Evolutionary conservation across 2,329 filamentous ascomycete genomes (phyloP).

Genomic region (Arthroderma sp.): DNA sequence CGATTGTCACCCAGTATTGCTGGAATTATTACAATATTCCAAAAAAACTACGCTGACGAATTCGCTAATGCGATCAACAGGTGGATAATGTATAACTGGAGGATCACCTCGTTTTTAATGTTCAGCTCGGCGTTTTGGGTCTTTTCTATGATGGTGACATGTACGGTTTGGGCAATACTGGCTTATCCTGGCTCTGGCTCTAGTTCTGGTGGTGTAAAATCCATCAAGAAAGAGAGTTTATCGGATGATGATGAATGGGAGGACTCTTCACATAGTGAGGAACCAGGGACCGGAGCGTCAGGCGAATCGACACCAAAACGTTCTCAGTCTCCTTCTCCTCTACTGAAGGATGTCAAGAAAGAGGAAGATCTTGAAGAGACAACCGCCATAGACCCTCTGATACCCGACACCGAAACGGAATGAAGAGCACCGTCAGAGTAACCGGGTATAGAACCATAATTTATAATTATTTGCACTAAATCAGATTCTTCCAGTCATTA

Average conservation of each 20-base stretch:
- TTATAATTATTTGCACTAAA: too few species aligned
- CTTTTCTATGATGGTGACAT: constrained; percentile 56
- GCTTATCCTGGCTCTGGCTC: constrained; percentile 19
- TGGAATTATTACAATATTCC: background rate
- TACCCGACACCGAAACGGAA: too few species aligned
- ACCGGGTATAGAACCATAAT: too few species aligned
- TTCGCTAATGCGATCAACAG: constrained; percentile 21
- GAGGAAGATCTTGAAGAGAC: constrained; percentile 19
- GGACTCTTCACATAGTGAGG: background rate
- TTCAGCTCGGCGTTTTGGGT: constrained; percentile 65
- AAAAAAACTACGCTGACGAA: background rate
- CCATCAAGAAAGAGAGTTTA: constrained; percentile 3
- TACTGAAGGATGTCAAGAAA: constrained; percentile 9
- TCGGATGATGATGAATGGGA: constrained; percentile 7
- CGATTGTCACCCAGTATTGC: constrained; percentile 6
- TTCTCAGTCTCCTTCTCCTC: too few species aligned
- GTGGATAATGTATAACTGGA: constrained; percentile 79
- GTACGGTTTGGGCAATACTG: constrained; percentile 50
- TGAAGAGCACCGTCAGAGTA: too few species aligned
- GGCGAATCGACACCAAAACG: constrained; percentile 9
- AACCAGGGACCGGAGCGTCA: constrained; percentile 21
- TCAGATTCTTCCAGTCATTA: too few species aligned
- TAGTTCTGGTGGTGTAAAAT: constrained; percentile 4
- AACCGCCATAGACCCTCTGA: constrained; percentile 12
- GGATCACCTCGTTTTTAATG: constrained; percentile 52